Conservation (phyloP, 495 filamentous ascomycete genomes). For the Pyrenula massariospora region DNA sequence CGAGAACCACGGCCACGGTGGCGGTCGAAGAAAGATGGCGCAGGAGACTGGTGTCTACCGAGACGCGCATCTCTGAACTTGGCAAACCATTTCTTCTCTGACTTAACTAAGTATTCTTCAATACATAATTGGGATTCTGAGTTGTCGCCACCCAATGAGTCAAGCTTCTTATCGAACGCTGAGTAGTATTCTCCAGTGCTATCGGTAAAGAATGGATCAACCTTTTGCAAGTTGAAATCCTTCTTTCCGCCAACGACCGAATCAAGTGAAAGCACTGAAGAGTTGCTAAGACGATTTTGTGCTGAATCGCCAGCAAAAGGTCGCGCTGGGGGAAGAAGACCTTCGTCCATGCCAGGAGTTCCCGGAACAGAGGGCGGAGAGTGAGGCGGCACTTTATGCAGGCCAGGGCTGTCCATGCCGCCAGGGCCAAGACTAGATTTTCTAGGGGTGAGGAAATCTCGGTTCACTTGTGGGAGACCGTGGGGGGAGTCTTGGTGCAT, state of each 20-base stretch:
- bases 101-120: slow-evolving; percentile 54
- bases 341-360: slow-evolving; percentile 18
- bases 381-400: background rate
- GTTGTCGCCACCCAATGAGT: slow-evolving; percentile 41
- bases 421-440: background rate
- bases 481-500: background rate
- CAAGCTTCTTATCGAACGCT: slow-evolving; percentile 48
- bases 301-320: slow-evolving; percentile 19
- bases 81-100: slow-evolving; percentile 62
- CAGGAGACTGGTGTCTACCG: slow-evolving; percentile 33
- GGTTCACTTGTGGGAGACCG: background rate
- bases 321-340: slow-evolving; percentile 15
- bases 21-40: slow-evolving; percentile 25
- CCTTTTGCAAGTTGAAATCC: slow-evolving; percentile 55
- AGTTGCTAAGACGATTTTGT: slow-evolving; percentile 26
- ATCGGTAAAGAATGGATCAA: slow-evolving; percentile 63
- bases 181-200: slow-evolving; percentile 49
- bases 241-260: slow-evolving; percentile 50
- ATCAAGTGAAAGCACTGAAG: slow-evolving; percentile 37
- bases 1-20: slow-evolving; percentile 12
- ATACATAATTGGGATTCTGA: slow-evolving; percentile 53
- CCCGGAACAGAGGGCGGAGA: slow-evolving; percentile 10
- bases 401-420: background rate
- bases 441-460: slow-evolving; percentile 1
- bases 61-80: slow-evolving; percentile 47